Evolutionary conservation across 1,139 yeast genomes (phyloP), one percentile per base, ranked within the genome.

Genomic region (Kurtzmaniella quercitrusa): DNA sequence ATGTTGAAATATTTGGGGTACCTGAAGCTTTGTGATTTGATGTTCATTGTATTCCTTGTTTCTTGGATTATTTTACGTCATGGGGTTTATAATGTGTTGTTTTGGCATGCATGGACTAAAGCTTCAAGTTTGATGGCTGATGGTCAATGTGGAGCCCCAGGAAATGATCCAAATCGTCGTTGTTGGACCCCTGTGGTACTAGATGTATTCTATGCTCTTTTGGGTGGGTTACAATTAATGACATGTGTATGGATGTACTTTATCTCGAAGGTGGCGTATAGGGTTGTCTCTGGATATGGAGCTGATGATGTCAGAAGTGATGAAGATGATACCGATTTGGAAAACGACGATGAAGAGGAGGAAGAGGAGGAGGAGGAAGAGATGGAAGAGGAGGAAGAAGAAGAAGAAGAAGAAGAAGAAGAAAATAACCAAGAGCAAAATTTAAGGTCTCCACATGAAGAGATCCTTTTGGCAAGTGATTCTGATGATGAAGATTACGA

Each of bases 241-340:
- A 79, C 84, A 25, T 50, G 82, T 27, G 60, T 85, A 45, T 89
- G 97, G 97, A 73, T 88, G 73, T 79, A 71, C 57, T 71, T 85
- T 65, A 89, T 90, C 50, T 50, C 76, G 16, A 80, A 78, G 54
- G 94, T 89, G 25, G 88, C 87, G 16, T 65, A 73, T 47, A 81
- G 75, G 56, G 94, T 89, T 19, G 51, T 88, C 29, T 70, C 74
- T 7, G 97, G 97, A 4, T 72, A 68, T 17, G 87, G 86, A 1
- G 94, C 89, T 42, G 96, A 90, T 60, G 86, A 85, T 47, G 84
- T 95, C 52, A 81, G 95, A 59, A 91, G 88, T 56, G 93, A 85
- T 40, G 85, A 79, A 43, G 70, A 65, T 41, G 73, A 66, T 41
- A 60, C 66, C 19, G 70, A 63, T 25, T 59, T 51, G 5, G 73